These are phyloP conservation scores for Malassezia pachydermatis DNA, from an alignment of 1,284 basidiomycete genomes.

Conservation along the genomic window DNA sequence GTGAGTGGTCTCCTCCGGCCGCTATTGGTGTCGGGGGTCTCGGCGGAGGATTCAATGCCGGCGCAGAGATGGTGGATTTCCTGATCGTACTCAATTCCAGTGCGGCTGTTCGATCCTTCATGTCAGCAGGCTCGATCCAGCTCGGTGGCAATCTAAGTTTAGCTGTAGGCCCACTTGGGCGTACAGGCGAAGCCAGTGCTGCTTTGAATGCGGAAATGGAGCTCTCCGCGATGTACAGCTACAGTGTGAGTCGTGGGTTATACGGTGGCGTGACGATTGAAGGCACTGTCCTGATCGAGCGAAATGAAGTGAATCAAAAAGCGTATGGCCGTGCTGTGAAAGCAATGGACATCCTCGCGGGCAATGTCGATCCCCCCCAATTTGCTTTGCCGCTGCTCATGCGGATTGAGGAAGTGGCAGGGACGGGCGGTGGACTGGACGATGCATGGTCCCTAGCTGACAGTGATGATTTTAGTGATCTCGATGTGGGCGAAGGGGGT, in stretches of 20 bases:
- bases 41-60: constrained; percentile 70
- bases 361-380: constrained; percentile 26
- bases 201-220: constrained; percentile 75
- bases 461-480: neutral
- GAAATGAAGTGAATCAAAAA: constrained; percentile 61
- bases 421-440: neutral
- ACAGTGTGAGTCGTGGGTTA: constrained; percentile 84
- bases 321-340: constrained; percentile 40
- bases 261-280: constrained; percentile 78
- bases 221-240: constrained; percentile 78
- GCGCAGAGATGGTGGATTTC: constrained; percentile 88
- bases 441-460: neutral
- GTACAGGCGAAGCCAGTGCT: constrained; percentile 85
- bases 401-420: constrained; percentile 12
- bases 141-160: constrained; percentile 57
- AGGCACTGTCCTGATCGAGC: constrained; percentile 85
- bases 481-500: neutral
- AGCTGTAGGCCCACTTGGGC: constrained; percentile 82
- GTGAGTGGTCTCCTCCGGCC: constrained; percentile 84
- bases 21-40: constrained; percentile 76
- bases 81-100: constrained; percentile 79
- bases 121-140: constrained; percentile 84
- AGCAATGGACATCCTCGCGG: constrained; percentile 38
- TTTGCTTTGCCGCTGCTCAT: constrained; percentile 9
- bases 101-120: constrained; percentile 68